Evolutionary conservation across 2,329 filamentous ascomycete genomes (phyloP), one percentile per base, ranked within the genome.

Genomic region (Furcasterigmium furcatum): DNA sequence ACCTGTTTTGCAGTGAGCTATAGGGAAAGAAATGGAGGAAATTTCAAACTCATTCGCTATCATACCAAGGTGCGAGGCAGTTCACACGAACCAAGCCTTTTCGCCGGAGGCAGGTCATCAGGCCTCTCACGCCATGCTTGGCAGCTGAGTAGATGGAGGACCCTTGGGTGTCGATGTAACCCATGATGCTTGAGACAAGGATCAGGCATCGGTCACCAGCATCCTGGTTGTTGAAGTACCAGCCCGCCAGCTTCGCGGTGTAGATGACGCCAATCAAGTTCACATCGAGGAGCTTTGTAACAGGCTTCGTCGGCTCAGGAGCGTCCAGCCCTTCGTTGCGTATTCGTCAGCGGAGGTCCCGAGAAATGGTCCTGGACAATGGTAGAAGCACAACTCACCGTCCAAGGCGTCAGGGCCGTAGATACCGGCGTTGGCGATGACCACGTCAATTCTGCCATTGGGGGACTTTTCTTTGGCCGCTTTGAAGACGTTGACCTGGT

Each of bases 401-500:
- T 47, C 35, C 4, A 62, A 52, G 19, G 57, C 56, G n/a, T n/a
- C n/a, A n/a, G n/a, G n/a, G n/a, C n/a, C n/a, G n/a, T n/a, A n/a
- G 20, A 74, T 71, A 9, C 72, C 72, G 2, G 72, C 72, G 50
- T 75, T 76, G 2, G 72, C 70, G 43, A 76, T 66, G 10, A 75
- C 72, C 10, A 73, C 52, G 45, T 74, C 51, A 14, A 65, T 54
- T 70, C 19, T 71, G 62, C 41, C 63, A 67, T 1, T 66, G 61
- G 20, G 55, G 51, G 0, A 68, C 69, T 9, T 65, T 69, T 24
- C 58, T 54, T 1, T 43, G 46, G 71, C 69, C 0, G 55, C 61
- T 44, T 72, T 63, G 30, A 75, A 74, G 5, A 71, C 54, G 5
- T 44, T 45, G 6, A 67, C 61, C 49, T 73, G 68, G 21, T 72